phyloP scores from a whole-genome alignment of 768 basidiomycete genomes.

The Rhizopogon sp. region DNA sequence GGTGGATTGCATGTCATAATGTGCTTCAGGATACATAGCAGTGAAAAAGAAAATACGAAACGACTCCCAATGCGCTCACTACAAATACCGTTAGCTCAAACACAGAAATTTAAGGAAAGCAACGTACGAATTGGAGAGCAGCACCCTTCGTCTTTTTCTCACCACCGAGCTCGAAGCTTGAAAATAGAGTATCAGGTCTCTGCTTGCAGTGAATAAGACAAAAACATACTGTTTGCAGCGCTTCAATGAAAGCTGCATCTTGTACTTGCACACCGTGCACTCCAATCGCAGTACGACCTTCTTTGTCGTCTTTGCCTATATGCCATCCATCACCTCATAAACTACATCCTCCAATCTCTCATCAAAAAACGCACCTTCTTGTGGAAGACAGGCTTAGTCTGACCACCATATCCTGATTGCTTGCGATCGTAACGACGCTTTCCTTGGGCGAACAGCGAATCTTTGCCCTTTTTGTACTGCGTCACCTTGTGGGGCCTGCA shows the following conservation, averaged over 20 bases:
- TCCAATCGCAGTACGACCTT: conserved; percentile 98
- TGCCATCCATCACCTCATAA: background rate
- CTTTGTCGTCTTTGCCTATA: conserved; percentile 95
- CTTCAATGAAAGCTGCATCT: conserved; percentile 94
- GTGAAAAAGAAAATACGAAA: conserved; percentile 12
- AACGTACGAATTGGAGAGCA: conserved; percentile 87
- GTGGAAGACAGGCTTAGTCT: conserved; percentile 99
- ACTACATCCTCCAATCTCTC: background rate
- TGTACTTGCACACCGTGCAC: conserved; percentile 98
- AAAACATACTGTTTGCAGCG: conserved; percentile 95
- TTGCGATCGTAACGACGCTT: conserved; percentile 99
- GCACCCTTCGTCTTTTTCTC: conserved; percentile 99
- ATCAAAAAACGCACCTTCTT: conserved; percentile 68
- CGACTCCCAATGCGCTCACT: conserved; percentile 18
- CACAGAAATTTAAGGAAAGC: background rate
- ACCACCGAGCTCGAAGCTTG: conserved; percentile 97
- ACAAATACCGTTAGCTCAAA: background rate
- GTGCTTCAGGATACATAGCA: conserved; percentile 19
- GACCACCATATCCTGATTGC: conserved; percentile 98
- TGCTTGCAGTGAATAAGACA: background rate
- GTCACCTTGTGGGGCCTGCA: conserved; percentile 96
- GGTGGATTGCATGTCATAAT: conserved; percentile 23
- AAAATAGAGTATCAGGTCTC: background rate
- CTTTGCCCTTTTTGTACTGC: conserved; percentile 99
- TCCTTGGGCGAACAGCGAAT: conserved; percentile 95